A percentile compares a stretch with the other conserved stretches of the same genome.
Evolutionary conservation across 2,329 filamentous ascomycete genomes (phyloP).

Genomic region (Penicillium sclerotigenum): DNA sequence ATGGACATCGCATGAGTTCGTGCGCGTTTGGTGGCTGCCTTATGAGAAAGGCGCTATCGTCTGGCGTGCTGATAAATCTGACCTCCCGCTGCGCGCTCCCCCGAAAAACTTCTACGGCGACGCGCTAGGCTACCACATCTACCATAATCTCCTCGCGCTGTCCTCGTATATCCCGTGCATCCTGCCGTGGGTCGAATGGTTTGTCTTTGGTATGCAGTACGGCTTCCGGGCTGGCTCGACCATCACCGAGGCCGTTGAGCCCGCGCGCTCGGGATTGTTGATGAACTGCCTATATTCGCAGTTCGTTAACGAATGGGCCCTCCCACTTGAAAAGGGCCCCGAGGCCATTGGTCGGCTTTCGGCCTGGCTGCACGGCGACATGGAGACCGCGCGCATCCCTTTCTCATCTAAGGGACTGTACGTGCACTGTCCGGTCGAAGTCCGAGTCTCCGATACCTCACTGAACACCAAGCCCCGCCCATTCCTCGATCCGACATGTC

Average conservation of each 20-base stretch:
- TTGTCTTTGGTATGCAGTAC: slow-evolving; percentile 97
- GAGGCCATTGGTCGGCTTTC: slow-evolving; percentile 80
- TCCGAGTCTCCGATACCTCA: slow-evolving; percentile 74
- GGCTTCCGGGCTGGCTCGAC: slow-evolving; percentile 70
- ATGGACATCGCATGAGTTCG: slow-evolving; percentile 84
- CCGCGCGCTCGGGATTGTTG: slow-evolving; percentile 73
- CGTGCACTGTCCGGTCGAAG: slow-evolving; percentile 87
- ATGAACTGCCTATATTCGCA: slow-evolving; percentile 99
- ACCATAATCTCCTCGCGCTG: slow-evolving; percentile 84
- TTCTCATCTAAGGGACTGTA: slow-evolving; percentile 76
- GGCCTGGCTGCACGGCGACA: slow-evolving; percentile 78
- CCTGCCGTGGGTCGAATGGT: slow-evolving; percentile 88
- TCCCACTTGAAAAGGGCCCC: slow-evolving; percentile 80
- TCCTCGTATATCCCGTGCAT: slow-evolving; percentile 74
- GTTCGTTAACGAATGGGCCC: slow-evolving; percentile 96
- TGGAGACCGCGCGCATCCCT: slow-evolving; percentile 69
- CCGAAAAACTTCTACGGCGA: slow-evolving; percentile 76
- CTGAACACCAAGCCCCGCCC: slow-evolving; percentile 52
- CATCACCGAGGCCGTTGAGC: slow-evolving; percentile 71
- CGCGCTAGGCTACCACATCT: slow-evolving; percentile 77
- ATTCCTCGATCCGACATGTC: slow-evolving; percentile 69
- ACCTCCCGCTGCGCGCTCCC: slow-evolving; percentile 58
- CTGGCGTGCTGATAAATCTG: slow-evolving; percentile 81
- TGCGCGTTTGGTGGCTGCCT: slow-evolving; percentile 96
- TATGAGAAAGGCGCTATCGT: slow-evolving; percentile 84